Base-by-base conservation (phyloP, 108 stramenopile genomes). In the Pseudonitzschia multiseries region DNA sequence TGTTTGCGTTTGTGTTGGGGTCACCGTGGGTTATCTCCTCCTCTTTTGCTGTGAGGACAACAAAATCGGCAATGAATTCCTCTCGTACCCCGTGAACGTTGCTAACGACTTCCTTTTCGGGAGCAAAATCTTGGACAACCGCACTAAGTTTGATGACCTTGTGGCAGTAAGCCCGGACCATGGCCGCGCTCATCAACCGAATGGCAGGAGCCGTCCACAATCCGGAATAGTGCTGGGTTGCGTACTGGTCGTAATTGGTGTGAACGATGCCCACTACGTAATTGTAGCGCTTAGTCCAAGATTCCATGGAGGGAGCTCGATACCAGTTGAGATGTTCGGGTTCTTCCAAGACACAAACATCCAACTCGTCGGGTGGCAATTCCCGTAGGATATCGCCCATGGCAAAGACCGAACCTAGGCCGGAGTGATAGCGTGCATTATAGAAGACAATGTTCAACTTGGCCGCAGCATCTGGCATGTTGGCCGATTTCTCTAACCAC, bases 81-180 rank as follows among this genome's bases (percentile, higher is more conserved):
- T 74, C 64, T 65, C 95, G 83, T 4, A 96, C 95, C 15, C 95
- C 95, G 72, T 96, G 95, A 3, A 96, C 95, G 76, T 96, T 96
- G 59, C 57, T 71, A 4, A 86, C 79, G 8, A 71, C 50, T 74
- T 96, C 95, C 70, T 93, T 90, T 62, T 92, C 93, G 20, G 88
- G 87, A 15, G 91, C 91, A 72, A 87, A 93, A 2, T 80, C 83
- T 67, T 89, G 92, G 22, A 96, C 72, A 13, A 89, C 85, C 29
- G 81, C 89, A 0, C 82, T 84, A 0, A 96, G 81, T 70, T 94
- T 96, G 50, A 96, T 89, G n/a, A 94, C 90, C 70, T 87, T 87
- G 78, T 96, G 93, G 67, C 93, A 94, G 63, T 96, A 91, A 3
- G 93, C 95, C 65, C 93, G 76, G 20, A 91, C 81, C 93, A 96